Base-by-base conservation (phyloP, 2,329 filamentous ascomycete genomes). In the Neurospora sp. region DNA sequence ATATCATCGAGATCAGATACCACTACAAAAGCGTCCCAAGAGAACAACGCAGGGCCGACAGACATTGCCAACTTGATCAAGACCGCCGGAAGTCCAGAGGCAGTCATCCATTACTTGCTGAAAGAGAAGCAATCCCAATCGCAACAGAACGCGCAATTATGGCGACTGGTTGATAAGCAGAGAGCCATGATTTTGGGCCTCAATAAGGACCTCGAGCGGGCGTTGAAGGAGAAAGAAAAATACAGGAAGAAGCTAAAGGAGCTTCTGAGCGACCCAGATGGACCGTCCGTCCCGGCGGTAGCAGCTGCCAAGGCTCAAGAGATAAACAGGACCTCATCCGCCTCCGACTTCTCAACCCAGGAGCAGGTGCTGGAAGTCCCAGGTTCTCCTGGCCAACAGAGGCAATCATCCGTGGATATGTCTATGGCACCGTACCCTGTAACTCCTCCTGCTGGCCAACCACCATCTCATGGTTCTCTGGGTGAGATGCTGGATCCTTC, bases 161-260 rank as follows among this genome's bases (percentile, higher is more conserved):
- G 96, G 96, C 90, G 93, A 68, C 82, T 99, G 66, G 93, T 99
- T 67, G 95, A 98, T 79, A 98, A 99, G 82, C 96, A 99, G 80
- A 87, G 95, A 72, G 89, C 93, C 17, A 94, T 99, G 89, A 93
- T 99, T 69, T 81, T 97, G 23, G 95, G 94, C 8, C 84, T 99
- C 73, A 97, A 98, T 78, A 97, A 96, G 79, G 96, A 99, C 78
- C 83, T 99, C 13, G 95, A 98, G 80, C 89, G 92, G 68, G 90
- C 94, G 1, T 80, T 97, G 73, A 97, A 97, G 78, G 96, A 98
- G 75, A 97, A 97, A 80, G 95, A 98, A 74, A 91, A 91, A 75
- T 98, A 98, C 78, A 89, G 92, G 76, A 94, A 91, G 79, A 97
- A 96, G 80, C 79, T 97, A 62, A 97, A 97, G 80, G 94, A 98